These are phyloP conservation scores for Malassezia psittaci DNA, from an alignment of 1,284 basidiomycete genomes.

Conservation along the genomic window DNA sequence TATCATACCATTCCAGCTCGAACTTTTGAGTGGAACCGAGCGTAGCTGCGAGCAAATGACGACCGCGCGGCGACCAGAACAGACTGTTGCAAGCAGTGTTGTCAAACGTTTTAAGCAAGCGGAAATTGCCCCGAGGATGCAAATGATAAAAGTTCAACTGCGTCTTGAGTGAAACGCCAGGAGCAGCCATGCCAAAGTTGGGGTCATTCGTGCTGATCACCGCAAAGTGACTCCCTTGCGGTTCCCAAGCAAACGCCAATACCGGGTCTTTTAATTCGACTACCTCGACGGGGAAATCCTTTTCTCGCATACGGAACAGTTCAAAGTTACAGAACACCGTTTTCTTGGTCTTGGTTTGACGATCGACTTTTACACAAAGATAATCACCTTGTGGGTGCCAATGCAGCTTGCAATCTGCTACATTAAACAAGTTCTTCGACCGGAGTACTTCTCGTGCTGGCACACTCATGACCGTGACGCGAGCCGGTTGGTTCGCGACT, in stretches of 20 bases:
- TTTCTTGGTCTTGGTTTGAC: conserved; percentile 98
- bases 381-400: conserved; percentile 99
- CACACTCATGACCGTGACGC: conserved; percentile 82
- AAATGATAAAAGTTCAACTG: conserved; percentile 94
- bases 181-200: conserved; percentile 73
- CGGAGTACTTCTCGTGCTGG: conserved; percentile 75
- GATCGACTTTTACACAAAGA: conserved; percentile 97
- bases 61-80: conserved; percentile 91
- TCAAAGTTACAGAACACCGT: conserved; percentile 97
- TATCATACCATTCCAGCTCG: conserved; percentile 97
- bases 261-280: conserved; percentile 96
- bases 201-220: conserved; percentile 91
- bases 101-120: conserved; percentile 69
- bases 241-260: conserved; percentile 97
- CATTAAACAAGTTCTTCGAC: conserved; percentile 96
- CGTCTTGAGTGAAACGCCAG: conserved; percentile 87
- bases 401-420: conserved; percentile 93
- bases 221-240: conserved; percentile 86
- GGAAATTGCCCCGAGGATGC: conserved; percentile 93
- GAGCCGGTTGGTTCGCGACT: conserved; percentile 85
- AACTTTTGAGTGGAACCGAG: conserved; percentile 90
- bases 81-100: conserved; percentile 86
- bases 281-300: conserved; percentile 95
- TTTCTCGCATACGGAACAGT: conserved; percentile 93
- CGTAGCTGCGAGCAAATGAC: conserved; percentile 89